Evolutionary conservation across 768 basidiomycete genomes (phyloP), one percentile per base, ranked within the genome.

Genomic region (Xerocomus spinulosus): DNA sequence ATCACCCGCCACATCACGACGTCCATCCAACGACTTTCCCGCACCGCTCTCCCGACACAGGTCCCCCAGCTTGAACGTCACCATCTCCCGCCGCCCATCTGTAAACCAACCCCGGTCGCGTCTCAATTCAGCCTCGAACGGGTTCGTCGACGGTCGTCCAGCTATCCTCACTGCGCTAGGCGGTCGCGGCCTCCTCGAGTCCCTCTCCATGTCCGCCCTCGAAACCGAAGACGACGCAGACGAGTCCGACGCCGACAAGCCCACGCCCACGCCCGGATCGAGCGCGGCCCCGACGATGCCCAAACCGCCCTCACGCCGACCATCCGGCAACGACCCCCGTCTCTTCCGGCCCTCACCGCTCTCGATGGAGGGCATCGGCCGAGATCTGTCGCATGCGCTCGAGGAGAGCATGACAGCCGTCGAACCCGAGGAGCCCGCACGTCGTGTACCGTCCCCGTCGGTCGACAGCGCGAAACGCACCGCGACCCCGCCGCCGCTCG

Each of bases 171-270:
- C 60, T 3, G 52, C 57, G 6, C 54, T 57, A 3, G 58, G 57
- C 44, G 65, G 69, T 2, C 71, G 68, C 18, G 45, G 59, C 5
- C 46, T 74, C 20, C 67, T 74, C 24, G 71, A 73, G n/a, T 61
- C 65, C 1, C 65, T 77, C 24, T 76, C 77, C 24, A 73, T 73
- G 63, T 81, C 79, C 3, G 81, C 81, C 7, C 61, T 82, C 34
- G 81, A 75, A 12, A 68, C 68, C 6, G 74, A 81, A 17, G 74
- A 76, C 17, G 74, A 74, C 43, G 69, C 33, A 1, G 62, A 66
- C 23, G 60, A 42, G 18, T 56, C 60, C 7, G 63, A 62, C 15
- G 28, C 35, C 4, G 58, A 60, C 28, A 56, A 49, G 23, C 36
- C 48, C 18, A 54, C 50, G 6, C 10, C n/a, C n/a, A n/a, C 54